A percentile compares a stretch with the other conserved stretches of the same genome.
Conservation (phyloP, 2,329 filamentous ascomycete species). For the Aspergillus flavus region DNA sequence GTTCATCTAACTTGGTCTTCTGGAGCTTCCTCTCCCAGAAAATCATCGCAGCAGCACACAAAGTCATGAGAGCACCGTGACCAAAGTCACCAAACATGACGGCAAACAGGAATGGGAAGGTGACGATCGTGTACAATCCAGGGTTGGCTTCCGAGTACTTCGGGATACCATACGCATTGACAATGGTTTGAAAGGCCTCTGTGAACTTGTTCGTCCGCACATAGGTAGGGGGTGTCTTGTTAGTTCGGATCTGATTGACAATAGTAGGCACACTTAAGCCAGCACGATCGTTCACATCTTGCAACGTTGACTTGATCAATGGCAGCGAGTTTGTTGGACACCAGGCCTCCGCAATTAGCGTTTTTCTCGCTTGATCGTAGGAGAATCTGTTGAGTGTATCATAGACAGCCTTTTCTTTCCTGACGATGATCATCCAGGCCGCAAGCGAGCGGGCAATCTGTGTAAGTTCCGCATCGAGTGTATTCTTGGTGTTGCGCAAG, state of each 20-base stretch:
- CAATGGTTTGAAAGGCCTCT: conserved; percentile 96
- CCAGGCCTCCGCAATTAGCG: conserved; percentile 96
- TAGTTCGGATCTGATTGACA: conserved; percentile 95
- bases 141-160: conserved; percentile 98
- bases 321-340: conserved; percentile 88
- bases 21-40: conserved; percentile 86
- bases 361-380: conserved; percentile 93
- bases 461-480: conserved; percentile 86
- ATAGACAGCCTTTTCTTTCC: conserved; percentile 98
- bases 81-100: conserved; percentile 99
- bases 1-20: conserved; percentile 89
- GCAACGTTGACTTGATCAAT: conserved; percentile 87
- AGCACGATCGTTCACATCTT: conserved; percentile 94
- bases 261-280: conserved; percentile 97
- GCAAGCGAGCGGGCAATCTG: conserved; percentile 91
- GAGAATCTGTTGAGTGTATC: conserved; percentile 95
- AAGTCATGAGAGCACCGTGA: conserved; percentile 86
- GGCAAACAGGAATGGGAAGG: conserved; percentile 98
- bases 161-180: conserved; percentile 96
- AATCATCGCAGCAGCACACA: conserved; percentile 87
- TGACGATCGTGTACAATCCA: conserved; percentile 90
- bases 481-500: conserved; percentile 90
- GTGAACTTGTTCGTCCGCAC: conserved; percentile 99
- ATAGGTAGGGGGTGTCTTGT: conserved; percentile 96
- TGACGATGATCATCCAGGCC: conserved; percentile 95